phyloP scores from a whole-genome alignment of 352 stramenopile species.

The Chrysophaeum taylorii region DNA sequence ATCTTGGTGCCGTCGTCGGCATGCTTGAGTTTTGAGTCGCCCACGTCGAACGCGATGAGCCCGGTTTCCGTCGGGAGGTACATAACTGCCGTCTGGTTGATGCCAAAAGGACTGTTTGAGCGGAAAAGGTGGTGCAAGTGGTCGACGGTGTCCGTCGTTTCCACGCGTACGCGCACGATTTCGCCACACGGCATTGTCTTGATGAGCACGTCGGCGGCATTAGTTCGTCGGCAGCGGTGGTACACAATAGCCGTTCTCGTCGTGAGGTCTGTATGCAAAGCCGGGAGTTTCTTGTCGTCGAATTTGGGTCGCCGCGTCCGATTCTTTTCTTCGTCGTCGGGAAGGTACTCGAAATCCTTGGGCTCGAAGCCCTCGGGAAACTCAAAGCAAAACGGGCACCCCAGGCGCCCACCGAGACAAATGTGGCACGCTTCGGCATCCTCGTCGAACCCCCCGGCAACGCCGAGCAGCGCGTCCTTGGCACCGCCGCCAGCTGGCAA shows the following conservation, averaged over 20 bases:
- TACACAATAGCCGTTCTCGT: not conserved
- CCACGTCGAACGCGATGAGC: not conserved
- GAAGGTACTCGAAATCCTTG: not conserved
- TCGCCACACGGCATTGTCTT: conserved; percentile 1
- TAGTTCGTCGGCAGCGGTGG: not conserved
- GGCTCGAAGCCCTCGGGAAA: not conserved
- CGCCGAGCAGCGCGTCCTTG: not conserved
- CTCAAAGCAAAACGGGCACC: conserved; percentile 9
- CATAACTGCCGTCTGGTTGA: not conserved
- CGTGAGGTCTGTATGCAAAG: conserved; percentile 1
- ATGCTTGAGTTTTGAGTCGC: not conserved
- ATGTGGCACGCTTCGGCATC: not conserved
- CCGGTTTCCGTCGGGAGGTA: not conserved
- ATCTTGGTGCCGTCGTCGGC: not conserved
- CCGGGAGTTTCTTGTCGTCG: not conserved
- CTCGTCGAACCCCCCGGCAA: not conserved
- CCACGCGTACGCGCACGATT: not conserved
- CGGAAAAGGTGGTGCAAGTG: conserved; percentile 9
- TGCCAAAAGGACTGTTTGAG: not conserved
- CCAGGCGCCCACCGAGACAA: not conserved
- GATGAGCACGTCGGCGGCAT: not conserved
- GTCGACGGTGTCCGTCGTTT: not conserved
- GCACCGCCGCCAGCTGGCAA: not conserved
- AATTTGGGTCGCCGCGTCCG: not conserved
- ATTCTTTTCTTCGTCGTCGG: not conserved